These are phyloP conservation scores for Geranium brycei DNA, from an alignment of 345 rosid genomes.

Conservation along the genomic window DNA sequence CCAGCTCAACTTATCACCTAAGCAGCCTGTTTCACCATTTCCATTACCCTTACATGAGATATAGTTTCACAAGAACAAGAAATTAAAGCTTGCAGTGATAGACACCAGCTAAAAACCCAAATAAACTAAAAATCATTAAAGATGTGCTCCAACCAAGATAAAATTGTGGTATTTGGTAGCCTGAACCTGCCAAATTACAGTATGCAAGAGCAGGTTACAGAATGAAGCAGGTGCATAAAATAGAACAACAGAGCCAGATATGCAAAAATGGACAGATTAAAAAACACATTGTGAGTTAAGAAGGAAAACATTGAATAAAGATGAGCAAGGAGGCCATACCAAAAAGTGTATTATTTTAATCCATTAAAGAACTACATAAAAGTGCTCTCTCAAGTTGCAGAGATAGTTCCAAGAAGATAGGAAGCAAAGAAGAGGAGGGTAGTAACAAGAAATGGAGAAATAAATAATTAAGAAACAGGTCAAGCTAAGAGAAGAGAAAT, in stretches of 20 bases:
- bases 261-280: not conserved
- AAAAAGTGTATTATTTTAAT: not conserved
- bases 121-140: not conserved
- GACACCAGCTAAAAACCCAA: not conserved
- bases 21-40: no score
- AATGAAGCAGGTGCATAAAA: not conserved
- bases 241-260: not conserved
- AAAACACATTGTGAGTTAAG: not conserved
- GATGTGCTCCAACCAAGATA: not conserved
- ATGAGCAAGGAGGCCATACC: conserved; percentile 1
- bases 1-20: not conserved
- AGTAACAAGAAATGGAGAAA: conserved; percentile 15
- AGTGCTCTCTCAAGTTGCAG: conserved; percentile 1
- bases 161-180: no score
- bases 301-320: not conserved
- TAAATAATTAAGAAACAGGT: not conserved
- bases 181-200: no score
- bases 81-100: not conserved
- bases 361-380: not conserved
- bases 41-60: no score
- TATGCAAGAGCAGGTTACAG: not conserved
- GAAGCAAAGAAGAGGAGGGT: conserved; percentile 20
- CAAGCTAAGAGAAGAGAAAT: conserved; percentile 5
- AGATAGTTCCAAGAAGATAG: conserved; percentile 20
- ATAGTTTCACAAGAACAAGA: not conserved